These are phyloP conservation scores for Asclepias syriaca DNA, from an alignment of 257 asterid species.

Conservation along the genomic window DNA sequence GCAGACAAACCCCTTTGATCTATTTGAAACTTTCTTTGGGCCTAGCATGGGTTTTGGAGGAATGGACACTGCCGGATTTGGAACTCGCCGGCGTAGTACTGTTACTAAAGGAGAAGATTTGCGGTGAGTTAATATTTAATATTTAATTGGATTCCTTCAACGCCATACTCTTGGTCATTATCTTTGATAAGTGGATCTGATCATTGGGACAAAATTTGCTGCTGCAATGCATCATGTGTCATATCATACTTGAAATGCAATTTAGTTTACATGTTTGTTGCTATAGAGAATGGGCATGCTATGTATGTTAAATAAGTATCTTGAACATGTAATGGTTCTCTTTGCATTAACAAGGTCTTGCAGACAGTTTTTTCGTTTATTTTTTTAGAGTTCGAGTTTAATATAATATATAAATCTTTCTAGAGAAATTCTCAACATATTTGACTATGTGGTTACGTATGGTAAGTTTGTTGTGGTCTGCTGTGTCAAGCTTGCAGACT, in stretches of 20 bases:
- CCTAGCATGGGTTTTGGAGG: conserved; percentile 83
- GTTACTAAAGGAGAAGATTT: conserved; percentile 93
- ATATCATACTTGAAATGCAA: not conserved
- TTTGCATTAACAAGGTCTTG: not conserved
- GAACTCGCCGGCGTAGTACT: conserved; percentile 73
- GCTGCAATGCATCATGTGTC: not conserved
- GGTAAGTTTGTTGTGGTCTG: not conserved
- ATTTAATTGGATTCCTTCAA: conserved; percentile 9
- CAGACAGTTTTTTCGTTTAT: not conserved
- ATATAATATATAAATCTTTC: not conserved
- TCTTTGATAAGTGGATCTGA: not conserved
- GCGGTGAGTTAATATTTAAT: conserved; percentile 59
- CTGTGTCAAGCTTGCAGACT: not conserved
- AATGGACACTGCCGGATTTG: conserved; percentile 75
- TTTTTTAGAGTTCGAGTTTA: not conserved
- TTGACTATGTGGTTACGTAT: not conserved
- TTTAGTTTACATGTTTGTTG: not conserved
- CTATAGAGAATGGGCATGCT: not conserved
- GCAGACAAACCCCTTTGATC: conserved; percentile 95
- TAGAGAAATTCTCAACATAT: not conserved
- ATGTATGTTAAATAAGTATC: not conserved
- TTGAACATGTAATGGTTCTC: not conserved
- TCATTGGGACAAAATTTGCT: not conserved
- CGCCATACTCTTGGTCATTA: not conserved
- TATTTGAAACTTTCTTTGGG: conserved; percentile 97